Evolutionary conservation across 306 rosid genomes (phyloP).

Genomic region (Gastrolobium bilobum): DNA sequence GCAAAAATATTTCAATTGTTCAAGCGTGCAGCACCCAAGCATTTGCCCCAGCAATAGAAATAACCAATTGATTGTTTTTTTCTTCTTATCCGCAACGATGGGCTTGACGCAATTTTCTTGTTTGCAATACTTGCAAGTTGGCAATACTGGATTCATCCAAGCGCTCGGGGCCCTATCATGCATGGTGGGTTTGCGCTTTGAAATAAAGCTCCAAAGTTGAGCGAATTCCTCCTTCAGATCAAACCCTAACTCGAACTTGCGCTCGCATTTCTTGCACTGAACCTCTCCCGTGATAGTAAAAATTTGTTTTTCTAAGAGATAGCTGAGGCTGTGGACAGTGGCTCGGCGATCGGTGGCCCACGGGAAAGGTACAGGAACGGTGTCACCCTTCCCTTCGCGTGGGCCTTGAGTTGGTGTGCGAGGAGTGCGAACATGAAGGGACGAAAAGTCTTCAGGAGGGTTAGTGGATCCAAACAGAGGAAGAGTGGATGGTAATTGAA

Average conservation of each 20-base stretch:
- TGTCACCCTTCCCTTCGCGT: not conserved
- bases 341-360: constrained; percentile 68
- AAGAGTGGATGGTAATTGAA: too few species aligned
- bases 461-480: not conserved
- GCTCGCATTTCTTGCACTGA: constrained; percentile 58
- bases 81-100: constrained; percentile 35
- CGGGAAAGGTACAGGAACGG: constrained; percentile 45
- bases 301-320: constrained; percentile 27
- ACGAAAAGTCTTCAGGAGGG: not conserved
- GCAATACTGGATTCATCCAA: constrained; percentile 58
- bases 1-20: constrained; percentile 68
- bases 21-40: constrained; percentile 62
- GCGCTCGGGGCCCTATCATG: constrained; percentile 54
- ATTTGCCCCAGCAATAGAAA: constrained; percentile 65
- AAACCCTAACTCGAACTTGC: constrained; percentile 6
- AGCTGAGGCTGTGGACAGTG: not conserved
- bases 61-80: constrained; percentile 64
- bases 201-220: not conserved
- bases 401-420: not conserved
- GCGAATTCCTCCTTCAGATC: constrained; percentile 5
- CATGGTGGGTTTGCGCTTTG: not conserved
- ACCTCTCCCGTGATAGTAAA: constrained; percentile 43
- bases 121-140: constrained; percentile 50
- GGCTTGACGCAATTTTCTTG: constrained; percentile 56
- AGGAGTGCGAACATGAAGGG: not conserved